These are phyloP conservation scores for Talaromyces marneffei DNA, from an alignment of 2,329 filamentous ascomycete genomes.

Conservation along the genomic window DNA sequence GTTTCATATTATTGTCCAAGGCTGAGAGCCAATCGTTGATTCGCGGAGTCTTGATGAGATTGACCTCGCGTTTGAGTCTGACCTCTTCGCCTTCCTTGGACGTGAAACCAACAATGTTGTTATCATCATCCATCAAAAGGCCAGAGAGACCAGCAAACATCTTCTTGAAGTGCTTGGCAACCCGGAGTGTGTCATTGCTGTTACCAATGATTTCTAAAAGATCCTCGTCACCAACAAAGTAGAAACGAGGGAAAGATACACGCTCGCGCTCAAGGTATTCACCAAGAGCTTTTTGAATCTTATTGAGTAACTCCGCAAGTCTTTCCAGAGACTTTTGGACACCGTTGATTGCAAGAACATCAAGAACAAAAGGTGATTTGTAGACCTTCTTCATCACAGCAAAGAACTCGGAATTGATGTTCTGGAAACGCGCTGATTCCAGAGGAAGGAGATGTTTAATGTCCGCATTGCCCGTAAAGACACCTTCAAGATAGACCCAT, in stretches of 20 bases:
- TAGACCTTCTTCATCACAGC: slow-evolving; percentile 99
- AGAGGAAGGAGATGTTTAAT: slow-evolving; percentile 97
- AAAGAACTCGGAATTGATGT: slow-evolving; percentile 98
- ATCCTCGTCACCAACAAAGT: slow-evolving; percentile 98
- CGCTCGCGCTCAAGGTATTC: slow-evolving; percentile 98
- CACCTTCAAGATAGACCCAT: slow-evolving; percentile 98
- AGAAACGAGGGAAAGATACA: slow-evolving; percentile 96
- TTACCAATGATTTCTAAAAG: slow-evolving; percentile 98
- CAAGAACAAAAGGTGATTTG: slow-evolving; percentile 89
- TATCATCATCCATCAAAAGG: slow-evolving; percentile 83
- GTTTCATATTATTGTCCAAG: slow-evolving; percentile 88
- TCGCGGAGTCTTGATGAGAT: slow-evolving; percentile 83
- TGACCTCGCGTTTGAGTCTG: slow-evolving; percentile 81
- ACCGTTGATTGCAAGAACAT: slow-evolving; percentile 91
- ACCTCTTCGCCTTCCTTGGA: slow-evolving; percentile 94
- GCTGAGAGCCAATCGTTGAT: slow-evolving; percentile 99
- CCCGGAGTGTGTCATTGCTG: slow-evolving; percentile 91
- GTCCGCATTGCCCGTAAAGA: slow-evolving; percentile 97
- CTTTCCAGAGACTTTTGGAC: slow-evolving; percentile 94
- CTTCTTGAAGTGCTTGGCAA: slow-evolving; percentile 98
- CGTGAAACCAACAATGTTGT: slow-evolving; percentile 82
- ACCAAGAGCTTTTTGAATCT: slow-evolving; percentile 97
- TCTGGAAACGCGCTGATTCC: slow-evolving; percentile 94
- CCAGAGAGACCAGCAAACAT: slow-evolving; percentile 98
- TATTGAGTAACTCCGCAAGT: slow-evolving; percentile 92